phyloP scores from a whole-genome alignment of 2,329 filamentous ascomycete species.

The Trichophyton simii region DNA sequence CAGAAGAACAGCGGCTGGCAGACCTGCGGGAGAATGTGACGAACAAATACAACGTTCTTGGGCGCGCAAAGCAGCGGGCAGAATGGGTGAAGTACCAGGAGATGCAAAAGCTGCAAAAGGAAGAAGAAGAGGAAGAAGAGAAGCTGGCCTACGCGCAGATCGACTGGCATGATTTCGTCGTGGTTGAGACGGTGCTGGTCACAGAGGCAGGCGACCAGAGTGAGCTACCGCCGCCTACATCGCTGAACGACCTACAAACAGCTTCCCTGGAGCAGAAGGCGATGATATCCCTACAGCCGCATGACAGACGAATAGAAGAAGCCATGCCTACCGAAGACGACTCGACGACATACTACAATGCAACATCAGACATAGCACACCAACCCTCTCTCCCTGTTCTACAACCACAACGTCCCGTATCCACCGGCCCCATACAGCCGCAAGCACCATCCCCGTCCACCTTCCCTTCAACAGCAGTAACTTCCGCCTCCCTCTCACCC shows the following conservation, averaged over 20 bases:
- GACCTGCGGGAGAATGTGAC: slow-evolving; percentile 62
- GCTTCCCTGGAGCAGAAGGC: slow-evolving; percentile 92
- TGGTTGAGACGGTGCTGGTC: slow-evolving; percentile 90
- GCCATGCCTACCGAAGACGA: slow-evolving; percentile 73
- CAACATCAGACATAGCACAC: slow-evolving; percentile 26
- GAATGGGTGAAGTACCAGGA: slow-evolving; percentile 80
- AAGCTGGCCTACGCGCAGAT: slow-evolving; percentile 68
- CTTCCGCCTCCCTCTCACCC: slow-evolving; percentile 33
- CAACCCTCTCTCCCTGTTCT: slow-evolving; percentile 34
- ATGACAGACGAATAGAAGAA: slow-evolving; percentile 77
- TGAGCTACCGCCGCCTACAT: slow-evolving; percentile 78
- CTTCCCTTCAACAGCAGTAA: slow-evolving; percentile 43
- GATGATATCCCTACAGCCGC: slow-evolving; percentile 66
- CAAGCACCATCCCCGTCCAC: slow-evolving; percentile 22
- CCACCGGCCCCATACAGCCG: slow-evolving; percentile 31
- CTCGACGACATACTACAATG: slow-evolving; percentile 40
- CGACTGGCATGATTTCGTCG: slow-evolving; percentile 95
- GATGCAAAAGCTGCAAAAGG: slow-evolving; percentile 73
- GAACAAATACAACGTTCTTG: slow-evolving; percentile 69
- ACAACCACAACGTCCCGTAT: slow-evolving; percentile 32
- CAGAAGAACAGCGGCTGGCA: slow-evolving; percentile 58
- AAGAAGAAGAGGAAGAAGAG: slow-evolving; percentile 75
- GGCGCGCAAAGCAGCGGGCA: slow-evolving; percentile 69
- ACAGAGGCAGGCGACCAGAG: slow-evolving; percentile 75
- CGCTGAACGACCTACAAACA: slow-evolving; percentile 81